Conservation (phyloP, 352 stramenopile species). For the Pythium catenulatum region DNA sequence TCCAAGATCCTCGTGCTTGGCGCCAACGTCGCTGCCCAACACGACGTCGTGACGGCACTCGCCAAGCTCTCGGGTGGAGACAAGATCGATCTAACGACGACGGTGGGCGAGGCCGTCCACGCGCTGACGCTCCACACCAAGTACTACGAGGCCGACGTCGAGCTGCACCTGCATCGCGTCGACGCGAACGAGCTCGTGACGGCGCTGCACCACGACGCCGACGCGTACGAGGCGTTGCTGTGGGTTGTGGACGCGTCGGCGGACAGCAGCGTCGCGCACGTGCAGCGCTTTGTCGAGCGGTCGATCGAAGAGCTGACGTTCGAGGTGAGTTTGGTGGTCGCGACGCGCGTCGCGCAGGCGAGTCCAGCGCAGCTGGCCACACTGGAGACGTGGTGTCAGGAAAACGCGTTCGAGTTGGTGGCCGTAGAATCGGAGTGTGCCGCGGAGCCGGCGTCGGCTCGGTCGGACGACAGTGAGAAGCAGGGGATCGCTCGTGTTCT, state of each 20-base stretch:
- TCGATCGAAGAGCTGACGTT: constrained; percentile 60
- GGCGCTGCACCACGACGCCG: constrained; percentile 46
- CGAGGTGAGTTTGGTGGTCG: constrained; percentile 57
- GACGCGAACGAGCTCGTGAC: constrained; percentile 46
- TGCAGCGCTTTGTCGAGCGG: constrained; percentile 53
- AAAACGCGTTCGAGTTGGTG: constrained; percentile 83
- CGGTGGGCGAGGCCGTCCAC: constrained; percentile 1
- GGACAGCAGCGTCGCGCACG: constrained; percentile 47
- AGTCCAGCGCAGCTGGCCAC: constrained; percentile 56
- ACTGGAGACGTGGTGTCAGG: constrained; percentile 77
- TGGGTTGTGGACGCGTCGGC: constrained; percentile 53
- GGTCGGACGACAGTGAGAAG: no score
- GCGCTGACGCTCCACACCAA: constrained; percentile 45
- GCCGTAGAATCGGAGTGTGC: constrained; percentile 57
- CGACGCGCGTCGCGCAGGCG: not conserved
- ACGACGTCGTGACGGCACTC: constrained; percentile 1
- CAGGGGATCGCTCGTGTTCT: constrained; percentile 81
- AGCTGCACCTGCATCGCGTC: constrained; percentile 51
- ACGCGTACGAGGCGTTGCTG: constrained; percentile 57
- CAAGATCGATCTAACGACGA: not conserved
- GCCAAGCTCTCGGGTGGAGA: not conserved
- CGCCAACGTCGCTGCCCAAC: constrained; percentile 18
- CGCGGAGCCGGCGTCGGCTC: no score
- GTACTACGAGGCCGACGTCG: constrained; percentile 55
- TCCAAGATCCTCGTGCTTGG: constrained; percentile 55